Percentiles rank a stretch among this genome's conserved stretches.
These are phyloP conservation scores for Byssochlamys sp. DNA, from an alignment of 2,329 filamentous ascomycete genomes.

Conservation along the genomic window DNA sequence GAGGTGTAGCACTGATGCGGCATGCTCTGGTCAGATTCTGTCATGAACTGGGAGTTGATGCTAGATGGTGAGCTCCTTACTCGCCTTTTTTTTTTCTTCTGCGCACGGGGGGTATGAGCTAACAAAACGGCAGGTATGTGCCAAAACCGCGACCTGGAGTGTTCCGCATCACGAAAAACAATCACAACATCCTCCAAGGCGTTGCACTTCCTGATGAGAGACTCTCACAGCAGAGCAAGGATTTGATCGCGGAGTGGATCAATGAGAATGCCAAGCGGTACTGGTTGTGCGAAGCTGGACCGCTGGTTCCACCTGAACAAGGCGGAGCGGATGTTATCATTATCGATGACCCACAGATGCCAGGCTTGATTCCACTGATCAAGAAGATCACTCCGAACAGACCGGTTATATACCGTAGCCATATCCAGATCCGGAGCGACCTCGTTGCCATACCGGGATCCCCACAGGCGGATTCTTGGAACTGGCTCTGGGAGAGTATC, in stretches of 20 bases:
- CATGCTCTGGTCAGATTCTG: slow-evolving; percentile 67
- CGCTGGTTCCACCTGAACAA: slow-evolving; percentile 53
- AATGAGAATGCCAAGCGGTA: slow-evolving; percentile 62
- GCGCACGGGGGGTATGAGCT: neutral
- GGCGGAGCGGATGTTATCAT: slow-evolving; percentile 69
- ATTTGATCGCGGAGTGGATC: slow-evolving; percentile 61
- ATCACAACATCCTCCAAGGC: slow-evolving; percentile 80
- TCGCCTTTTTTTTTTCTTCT: neutral
- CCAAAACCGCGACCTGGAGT: slow-evolving; percentile 70
- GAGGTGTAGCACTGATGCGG: slow-evolving; percentile 71
- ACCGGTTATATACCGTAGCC: slow-evolving; percentile 69
- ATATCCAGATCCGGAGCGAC: slow-evolving; percentile 73
- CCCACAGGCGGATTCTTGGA: slow-evolving; percentile 65
- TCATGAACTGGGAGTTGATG: slow-evolving; percentile 55
- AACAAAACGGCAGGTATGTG: slow-evolving; percentile 45
- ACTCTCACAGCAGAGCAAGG: slow-evolving; percentile 54
- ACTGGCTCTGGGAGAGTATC: slow-evolving; percentile 64
- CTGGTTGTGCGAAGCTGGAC: slow-evolving; percentile 61
- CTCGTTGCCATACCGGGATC: slow-evolving; percentile 53
- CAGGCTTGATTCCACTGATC: slow-evolving; percentile 63
- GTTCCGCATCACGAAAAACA: slow-evolving; percentile 75
- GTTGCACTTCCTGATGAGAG: slow-evolving; percentile 57
- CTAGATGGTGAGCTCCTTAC: slow-evolving; percentile 55
- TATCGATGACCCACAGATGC: slow-evolving; percentile 79
- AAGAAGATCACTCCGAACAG: slow-evolving; percentile 62